phyloP scores from a whole-genome alignment of 441 rosid genomes.

The Pelargonium exstipulatum region DNA sequence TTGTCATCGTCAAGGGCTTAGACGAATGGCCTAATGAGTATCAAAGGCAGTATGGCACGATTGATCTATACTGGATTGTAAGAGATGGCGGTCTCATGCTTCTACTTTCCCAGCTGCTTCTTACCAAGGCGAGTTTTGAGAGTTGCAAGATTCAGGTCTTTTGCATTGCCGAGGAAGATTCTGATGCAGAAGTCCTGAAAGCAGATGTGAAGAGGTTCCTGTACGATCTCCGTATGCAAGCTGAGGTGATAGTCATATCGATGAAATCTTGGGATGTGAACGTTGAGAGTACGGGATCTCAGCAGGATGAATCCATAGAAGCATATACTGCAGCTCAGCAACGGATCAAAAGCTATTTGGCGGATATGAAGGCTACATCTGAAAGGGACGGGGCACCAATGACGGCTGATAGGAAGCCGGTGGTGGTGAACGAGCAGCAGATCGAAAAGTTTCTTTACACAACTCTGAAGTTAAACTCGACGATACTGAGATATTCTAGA shows the following conservation, averaged over 20 bases:
- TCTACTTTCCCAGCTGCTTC: constrained; percentile 94
- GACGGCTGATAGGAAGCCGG: constrained; percentile 71
- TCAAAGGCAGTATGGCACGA: constrained; percentile 90
- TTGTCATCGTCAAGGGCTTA: constrained; percentile 93
- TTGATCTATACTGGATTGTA: constrained; percentile 96
- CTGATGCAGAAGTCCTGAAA: constrained; percentile 88
- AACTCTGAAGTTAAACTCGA: constrained; percentile 82
- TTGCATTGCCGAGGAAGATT: constrained; percentile 95
- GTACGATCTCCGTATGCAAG: constrained; percentile 98
- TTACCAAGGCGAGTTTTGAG: constrained; percentile 94
- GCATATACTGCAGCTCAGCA: constrained; percentile 76
- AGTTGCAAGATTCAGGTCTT: constrained; percentile 98
- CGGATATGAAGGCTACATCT: constrained; percentile 56
- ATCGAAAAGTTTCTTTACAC: constrained; percentile 91
- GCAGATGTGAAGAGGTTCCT: constrained; percentile 93
- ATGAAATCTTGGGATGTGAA: no score
- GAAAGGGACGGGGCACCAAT: constrained; percentile 35
- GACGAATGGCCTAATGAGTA: constrained; percentile 99
- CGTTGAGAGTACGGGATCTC: no score
- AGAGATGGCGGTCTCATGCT: constrained; percentile 99
- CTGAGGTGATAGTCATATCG: constrained; percentile 87
- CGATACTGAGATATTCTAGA: constrained; percentile 78
- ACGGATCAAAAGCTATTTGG: constrained; percentile 58
- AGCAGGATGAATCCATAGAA: constrained; percentile 78
- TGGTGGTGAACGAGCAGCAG: constrained; percentile 76